phyloP scores from a whole-genome alignment of 2,329 filamentous ascomycete species.

The Cryphonectria naterciae region DNA sequence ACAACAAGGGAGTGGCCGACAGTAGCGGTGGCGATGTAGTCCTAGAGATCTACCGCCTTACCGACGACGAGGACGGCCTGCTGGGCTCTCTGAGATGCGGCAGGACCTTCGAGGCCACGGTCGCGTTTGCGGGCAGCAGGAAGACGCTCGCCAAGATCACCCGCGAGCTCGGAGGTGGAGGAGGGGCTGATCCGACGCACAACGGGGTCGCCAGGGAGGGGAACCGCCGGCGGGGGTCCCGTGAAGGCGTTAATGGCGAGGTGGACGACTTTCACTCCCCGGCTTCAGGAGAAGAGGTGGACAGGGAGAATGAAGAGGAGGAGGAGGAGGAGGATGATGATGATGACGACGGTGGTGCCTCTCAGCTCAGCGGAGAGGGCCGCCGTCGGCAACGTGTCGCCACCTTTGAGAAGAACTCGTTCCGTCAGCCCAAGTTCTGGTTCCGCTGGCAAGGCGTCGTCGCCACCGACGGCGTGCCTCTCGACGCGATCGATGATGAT shows the following conservation, averaged over 20 bases:
- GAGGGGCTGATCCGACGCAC: constrained; percentile 3
- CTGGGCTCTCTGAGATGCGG: constrained; percentile 28
- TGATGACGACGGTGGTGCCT: constrained; percentile 12
- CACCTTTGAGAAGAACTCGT: constrained; percentile 35
- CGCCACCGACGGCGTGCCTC: constrained; percentile 1
- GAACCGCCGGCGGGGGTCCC: not conserved
- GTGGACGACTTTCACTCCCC: not conserved
- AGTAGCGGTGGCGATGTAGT: constrained; percentile 19
- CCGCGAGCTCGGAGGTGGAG: constrained; percentile 10
- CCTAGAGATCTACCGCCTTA: constrained; percentile 33
- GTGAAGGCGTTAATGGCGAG: not conserved
- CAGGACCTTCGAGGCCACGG: constrained; percentile 27
- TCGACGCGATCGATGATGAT: not conserved
- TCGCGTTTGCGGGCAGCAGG: constrained; percentile 33
- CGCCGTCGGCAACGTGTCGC: constrained; percentile 28
- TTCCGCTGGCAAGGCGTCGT: constrained; percentile 30
- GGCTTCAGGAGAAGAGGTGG: not conserved
- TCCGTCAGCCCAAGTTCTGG: constrained; percentile 36
- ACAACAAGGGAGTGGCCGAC: constrained; percentile 12
- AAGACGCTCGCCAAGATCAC: constrained; percentile 28
- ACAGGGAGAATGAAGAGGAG: not conserved
- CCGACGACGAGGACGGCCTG: constrained; percentile 31
- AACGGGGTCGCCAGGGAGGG: not conserved
- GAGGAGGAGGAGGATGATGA: not conserved
- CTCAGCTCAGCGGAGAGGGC: constrained; percentile 21